Conservation (phyloP, 495 filamentous ascomycete species). For the Articulospora tetracladia region DNA sequence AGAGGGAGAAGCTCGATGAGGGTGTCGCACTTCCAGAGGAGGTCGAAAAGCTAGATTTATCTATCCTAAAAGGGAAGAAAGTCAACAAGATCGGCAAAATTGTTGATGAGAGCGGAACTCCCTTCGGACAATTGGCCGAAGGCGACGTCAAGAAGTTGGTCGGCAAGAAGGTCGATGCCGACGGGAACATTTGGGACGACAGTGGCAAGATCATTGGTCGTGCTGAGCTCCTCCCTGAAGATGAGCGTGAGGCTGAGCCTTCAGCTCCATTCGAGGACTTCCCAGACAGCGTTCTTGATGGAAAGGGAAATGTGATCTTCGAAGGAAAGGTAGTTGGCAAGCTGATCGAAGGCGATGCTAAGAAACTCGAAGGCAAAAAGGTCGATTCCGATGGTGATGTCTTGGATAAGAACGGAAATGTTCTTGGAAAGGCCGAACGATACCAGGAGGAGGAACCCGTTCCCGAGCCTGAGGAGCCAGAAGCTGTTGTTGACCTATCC, state of each 20-base stretch:
- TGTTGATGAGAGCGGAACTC: conserved; percentile 60
- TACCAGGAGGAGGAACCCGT: conserved; percentile 37
- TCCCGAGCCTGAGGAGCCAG: conserved; percentile 35
- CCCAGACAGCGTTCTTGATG: conserved; percentile 62
- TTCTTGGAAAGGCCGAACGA: conserved; percentile 58
- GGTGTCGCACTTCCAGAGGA: background rate
- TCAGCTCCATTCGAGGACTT: conserved; percentile 69
- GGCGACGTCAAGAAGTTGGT: conserved; percentile 59
- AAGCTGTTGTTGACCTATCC: conserved; percentile 53
- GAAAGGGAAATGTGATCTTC: conserved; percentile 61
- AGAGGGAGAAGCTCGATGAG: background rate
- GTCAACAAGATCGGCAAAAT: conserved; percentile 68
- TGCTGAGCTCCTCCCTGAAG: conserved; percentile 63
- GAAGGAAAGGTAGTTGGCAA: conserved; percentile 62
- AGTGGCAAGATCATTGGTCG: conserved; percentile 69
- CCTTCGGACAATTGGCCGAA: conserved; percentile 61
- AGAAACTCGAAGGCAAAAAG: conserved; percentile 51
- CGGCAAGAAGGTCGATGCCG: conserved; percentile 62
- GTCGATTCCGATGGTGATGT: conserved; percentile 62
- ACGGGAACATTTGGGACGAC: conserved; percentile 68
- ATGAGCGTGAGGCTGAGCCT: conserved; percentile 25
- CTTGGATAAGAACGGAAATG: conserved; percentile 55
- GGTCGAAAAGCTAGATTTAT: conserved; percentile 17
- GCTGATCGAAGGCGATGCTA: conserved; percentile 55
- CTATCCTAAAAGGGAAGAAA: conserved; percentile 50